Evolutionary conservation across 208 protist genomes (phyloP).

Genomic region (Porcisia hertigi): DNA sequence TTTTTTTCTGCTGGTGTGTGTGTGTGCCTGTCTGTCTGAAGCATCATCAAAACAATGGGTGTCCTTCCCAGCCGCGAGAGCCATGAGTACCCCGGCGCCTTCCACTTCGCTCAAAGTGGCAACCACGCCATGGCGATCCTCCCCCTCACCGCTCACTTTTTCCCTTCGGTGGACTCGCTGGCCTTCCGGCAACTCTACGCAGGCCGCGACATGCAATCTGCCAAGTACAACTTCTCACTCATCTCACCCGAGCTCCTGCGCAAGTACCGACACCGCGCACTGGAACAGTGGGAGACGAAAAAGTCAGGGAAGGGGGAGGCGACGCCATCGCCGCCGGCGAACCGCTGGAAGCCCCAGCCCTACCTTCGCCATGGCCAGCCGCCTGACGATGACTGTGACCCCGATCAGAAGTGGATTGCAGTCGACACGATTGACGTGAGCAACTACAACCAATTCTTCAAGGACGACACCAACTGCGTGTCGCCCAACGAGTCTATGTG

Average conservation of each 20-base stretch:
- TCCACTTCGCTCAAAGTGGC: slow-evolving; percentile 52
- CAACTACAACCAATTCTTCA: slow-evolving; percentile 45
- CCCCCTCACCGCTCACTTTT: slow-evolving; percentile 65
- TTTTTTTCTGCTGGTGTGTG: neutral
- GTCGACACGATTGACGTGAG: slow-evolving; percentile 30
- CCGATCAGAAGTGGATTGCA: slow-evolving; percentile 7
- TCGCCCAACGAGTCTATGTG: slow-evolving; percentile 23
- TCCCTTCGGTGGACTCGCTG: slow-evolving; percentile 48
- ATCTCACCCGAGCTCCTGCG: slow-evolving; percentile 29
- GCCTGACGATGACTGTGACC: neutral
- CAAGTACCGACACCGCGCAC: slow-evolving; percentile 24
- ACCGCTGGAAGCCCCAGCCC: slow-evolving; percentile 23
- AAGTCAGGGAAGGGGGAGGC: slow-evolving; percentile 18
- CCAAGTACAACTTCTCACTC: slow-evolving; percentile 66
- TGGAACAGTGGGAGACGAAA: slow-evolving; percentile 12
- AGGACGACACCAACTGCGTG: slow-evolving; percentile 23
- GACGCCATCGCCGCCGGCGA: slow-evolving; percentile 13
- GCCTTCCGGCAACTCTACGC: slow-evolving; percentile 60
- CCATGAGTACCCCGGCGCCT: slow-evolving; percentile 44
- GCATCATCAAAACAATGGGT: slow-evolving; percentile 36
- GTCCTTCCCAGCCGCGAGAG: slow-evolving; percentile 55
- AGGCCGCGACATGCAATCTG: slow-evolving; percentile 43
- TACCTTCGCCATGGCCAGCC: slow-evolving; percentile 12
- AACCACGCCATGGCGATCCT: slow-evolving; percentile 36
- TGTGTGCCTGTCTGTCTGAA: neutral